Evolutionary conservation across 345 rosid species (phyloP).

Genomic region (Gossypioides kirkii): DNA sequence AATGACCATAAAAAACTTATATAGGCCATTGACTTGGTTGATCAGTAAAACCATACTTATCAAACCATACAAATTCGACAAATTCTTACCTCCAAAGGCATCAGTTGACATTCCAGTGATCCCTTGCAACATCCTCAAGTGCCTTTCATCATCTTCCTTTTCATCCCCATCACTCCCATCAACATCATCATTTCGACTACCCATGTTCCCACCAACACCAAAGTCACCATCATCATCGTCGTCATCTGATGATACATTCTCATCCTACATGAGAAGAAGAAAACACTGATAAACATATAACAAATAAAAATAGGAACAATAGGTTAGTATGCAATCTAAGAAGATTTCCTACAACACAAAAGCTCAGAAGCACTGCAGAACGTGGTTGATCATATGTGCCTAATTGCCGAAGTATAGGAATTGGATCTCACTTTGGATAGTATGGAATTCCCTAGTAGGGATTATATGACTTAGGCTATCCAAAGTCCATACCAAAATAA

Average conservation of each 20-base stretch:
- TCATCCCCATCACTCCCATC: slow-evolving; percentile 28
- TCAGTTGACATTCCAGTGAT: slow-evolving; percentile 81
- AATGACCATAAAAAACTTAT: neutral
- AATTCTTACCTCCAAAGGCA: slow-evolving; percentile 60
- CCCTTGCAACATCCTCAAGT: slow-evolving; percentile 69
- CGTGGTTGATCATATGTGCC: neutral
- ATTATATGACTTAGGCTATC: neutral
- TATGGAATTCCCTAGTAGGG: neutral
- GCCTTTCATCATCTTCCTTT: slow-evolving; percentile 55
- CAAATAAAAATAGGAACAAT: neutral
- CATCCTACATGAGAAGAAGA: slow-evolving; percentile 50
- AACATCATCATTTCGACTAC: neutral
- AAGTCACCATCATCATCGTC: slow-evolving; percentile 30
- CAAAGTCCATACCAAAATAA: too few relatives aligned
- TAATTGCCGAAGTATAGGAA: neutral
- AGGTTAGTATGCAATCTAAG: neutral
- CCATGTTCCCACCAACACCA: slow-evolving; percentile 12
- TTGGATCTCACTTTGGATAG: neutral
- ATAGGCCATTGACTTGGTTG: neutral
- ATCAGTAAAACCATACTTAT: slow-evolving; percentile 1
- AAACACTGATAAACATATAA: neutral
- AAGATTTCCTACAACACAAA: neutral
- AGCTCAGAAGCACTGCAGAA: neutral
- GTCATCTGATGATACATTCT: slow-evolving; percentile 58
- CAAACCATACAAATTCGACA: neutral